Percentiles rank a stretch among this genome's conserved stretches.
These are phyloP conservation scores for Pinus tabuliformis DNA, from an alignment of 75 land plant species.

Conservation along the genomic window DNA sequence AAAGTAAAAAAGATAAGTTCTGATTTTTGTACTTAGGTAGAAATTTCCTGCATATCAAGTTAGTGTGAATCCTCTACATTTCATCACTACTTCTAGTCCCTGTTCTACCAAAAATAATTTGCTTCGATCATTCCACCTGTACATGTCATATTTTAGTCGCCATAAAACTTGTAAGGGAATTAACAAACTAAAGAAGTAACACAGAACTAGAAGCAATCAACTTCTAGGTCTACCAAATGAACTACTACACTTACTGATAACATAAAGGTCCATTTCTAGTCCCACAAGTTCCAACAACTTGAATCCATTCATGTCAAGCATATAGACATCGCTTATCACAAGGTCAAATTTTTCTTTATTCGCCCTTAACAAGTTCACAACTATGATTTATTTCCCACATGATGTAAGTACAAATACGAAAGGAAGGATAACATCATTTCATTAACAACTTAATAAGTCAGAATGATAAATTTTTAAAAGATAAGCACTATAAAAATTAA, in stretches of 20 bases:
- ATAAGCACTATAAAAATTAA: background rate
- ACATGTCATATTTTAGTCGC: background rate
- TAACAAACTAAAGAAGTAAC: background rate
- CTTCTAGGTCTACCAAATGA: background rate
- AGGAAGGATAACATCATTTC: background rate
- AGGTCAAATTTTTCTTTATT: constrained; percentile 72
- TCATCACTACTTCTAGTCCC: background rate
- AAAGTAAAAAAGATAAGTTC: background rate
- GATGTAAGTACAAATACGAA: constrained; percentile 61
- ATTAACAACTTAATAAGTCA: background rate
- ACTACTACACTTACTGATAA: constrained; percentile 63
- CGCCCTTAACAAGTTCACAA: constrained; percentile 69
- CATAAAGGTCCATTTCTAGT: constrained; percentile 91
- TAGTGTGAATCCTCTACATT: background rate
- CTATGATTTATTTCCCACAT: constrained; percentile 47
- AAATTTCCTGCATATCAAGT: background rate
- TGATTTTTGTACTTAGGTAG: background rate
- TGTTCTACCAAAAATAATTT: background rate
- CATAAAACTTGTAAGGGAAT: background rate
- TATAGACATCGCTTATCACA: no score
- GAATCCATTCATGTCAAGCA: constrained; percentile 97
- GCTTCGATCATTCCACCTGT: background rate
- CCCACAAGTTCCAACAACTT: constrained; percentile 86
- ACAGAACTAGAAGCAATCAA: background rate
- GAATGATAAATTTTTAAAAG: background rate